Base-by-base conservation (phyloP, 1,139 yeast genomes). In the Pichia sp. region DNA sequence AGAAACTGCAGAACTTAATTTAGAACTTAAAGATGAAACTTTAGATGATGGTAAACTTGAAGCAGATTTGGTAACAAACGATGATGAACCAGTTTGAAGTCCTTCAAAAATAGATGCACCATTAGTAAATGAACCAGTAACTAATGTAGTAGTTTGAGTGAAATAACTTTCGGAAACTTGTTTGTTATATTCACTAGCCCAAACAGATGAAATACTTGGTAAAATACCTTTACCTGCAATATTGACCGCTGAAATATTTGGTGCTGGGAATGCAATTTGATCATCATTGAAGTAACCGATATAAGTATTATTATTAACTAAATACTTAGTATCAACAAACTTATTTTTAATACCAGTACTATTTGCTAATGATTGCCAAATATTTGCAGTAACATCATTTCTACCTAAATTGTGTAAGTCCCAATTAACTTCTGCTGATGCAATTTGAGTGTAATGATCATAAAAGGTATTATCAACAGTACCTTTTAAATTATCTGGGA, bases 151-250 rank as follows among this genome's bases (percentile, higher is more conserved):
- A 47, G 73, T 68, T 4, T 57, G 43, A 31, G 55, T 51, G 22
- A 53, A 50, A 27, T 52, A 51, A 28, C 53, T 24, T 2, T 36
- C 51, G 5, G 50, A 50, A 38, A 58, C 59, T 43, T 62, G 66
- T 36, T 74, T 71, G 57, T 78, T 78, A 54, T 75, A 77, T 40
- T 61, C 66, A 45, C 73, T 71, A 60, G 81, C 81, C 57, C 77
- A 77, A 41, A 61, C 57, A 41, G 66, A 60, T 25, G 71, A 52
- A 62, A 64, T 59, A 3, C 60, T 49, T 36, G 55, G 56, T 41
- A 65, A 55, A 30, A 66, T 55, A 29, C 61, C 55, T 43, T 61
- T 54, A 52, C 74, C 76, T 51, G 67, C 70, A 47, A 69, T 71
- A 59, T 70, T 72, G 32, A 78, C 70, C 40, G 68, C 56, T 30